phyloP scores from a whole-genome alignment of 202 grass and related monocot species.

The Musa balbisiana region DNA sequence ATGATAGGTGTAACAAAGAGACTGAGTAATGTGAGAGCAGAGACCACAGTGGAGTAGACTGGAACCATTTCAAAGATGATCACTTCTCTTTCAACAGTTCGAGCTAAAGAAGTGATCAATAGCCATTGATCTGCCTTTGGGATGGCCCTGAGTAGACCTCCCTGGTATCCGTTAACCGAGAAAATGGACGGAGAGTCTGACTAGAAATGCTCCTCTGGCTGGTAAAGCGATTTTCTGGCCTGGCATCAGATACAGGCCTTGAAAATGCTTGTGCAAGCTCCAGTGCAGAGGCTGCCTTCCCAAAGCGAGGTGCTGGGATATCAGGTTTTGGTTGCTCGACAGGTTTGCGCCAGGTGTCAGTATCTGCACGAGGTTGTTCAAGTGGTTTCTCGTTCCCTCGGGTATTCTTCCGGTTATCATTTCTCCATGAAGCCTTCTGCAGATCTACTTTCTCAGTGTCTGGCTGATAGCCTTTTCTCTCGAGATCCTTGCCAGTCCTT shows the following conservation, averaged over 20 bases:
- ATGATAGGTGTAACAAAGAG: background rate
- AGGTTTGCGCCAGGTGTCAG: constrained; percentile 87
- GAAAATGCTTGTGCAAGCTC: constrained; percentile 96
- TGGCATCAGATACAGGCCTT: constrained; percentile 45
- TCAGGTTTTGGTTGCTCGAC: constrained; percentile 56
- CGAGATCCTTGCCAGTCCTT: constrained; percentile 53
- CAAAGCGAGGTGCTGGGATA: constrained; percentile 36
- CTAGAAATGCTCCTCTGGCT: constrained; percentile 22
- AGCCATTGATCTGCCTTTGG: constrained; percentile 25
- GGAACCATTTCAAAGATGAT: background rate
- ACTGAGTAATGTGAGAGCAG: background rate
- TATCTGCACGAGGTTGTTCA: constrained; percentile 54
- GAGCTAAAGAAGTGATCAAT: background rate
- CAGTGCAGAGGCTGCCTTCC: constrained; percentile 62
- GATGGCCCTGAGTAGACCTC: constrained; percentile 2
- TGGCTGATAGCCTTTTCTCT: constrained; percentile 46
- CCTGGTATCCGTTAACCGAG: constrained; percentile 13
- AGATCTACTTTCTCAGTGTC: constrained; percentile 43
- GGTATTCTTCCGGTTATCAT: constrained; percentile 44
- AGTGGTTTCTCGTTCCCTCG: constrained; percentile 49
- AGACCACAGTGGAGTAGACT: background rate
- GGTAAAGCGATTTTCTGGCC: constrained; percentile 33
- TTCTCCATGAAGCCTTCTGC: constrained; percentile 32
- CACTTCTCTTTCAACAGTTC: background rate
- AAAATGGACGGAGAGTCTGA: constrained; percentile 11